Base-by-base conservation (phyloP, 805 yeast genomes). In the Candida multigemmis region DNA sequence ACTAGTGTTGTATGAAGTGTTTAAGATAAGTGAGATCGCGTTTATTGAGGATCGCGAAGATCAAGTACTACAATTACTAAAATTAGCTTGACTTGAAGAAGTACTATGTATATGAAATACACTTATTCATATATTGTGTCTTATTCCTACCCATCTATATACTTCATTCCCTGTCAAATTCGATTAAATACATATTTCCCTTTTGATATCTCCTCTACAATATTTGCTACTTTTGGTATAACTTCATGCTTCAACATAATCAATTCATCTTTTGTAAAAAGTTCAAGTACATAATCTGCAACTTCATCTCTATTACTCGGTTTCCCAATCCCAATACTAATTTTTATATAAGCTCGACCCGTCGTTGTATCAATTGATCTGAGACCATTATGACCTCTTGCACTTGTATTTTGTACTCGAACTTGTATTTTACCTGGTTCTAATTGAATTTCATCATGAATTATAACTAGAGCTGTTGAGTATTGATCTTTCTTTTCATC, bases 301-400 rank as follows among this genome's bases (percentile, higher is more conserved):
- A 41, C 56, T 0, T 51, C 44, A 22, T 60, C 61, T 27, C 71
- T 58, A 5, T 54, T 42, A 5, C 49, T 53, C 1, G 87, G 79
- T 29, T 81, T 59, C 2, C 84, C 94, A 10, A 87, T 80, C 0
- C 96, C 96, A 6, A 86, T 60, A 11, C 79, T 71, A 9, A 86
- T 44, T 26, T 83, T 71, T n/a, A 71, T 63, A 43, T 77, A 83
- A 11, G 59, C 62, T 19, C 61, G 58, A 0, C 77, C 77, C 19
- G 68, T 47, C 13, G 32, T 22, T 5, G 48, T 37, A 23, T 65
- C 67, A 3, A 87, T 65, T 21, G 79, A 71, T 34, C 67, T 66
- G 15, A 87, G 58, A 0, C 96, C 96, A 44, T 84, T 85, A 42
- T 87, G 97, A 0, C 95, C 96, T 23, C 91, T 60, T 10, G 75